Base-by-base conservation (phyloP, 2,329 filamentous ascomycete species). In the Plectosphaerella cucumerina region DNA sequence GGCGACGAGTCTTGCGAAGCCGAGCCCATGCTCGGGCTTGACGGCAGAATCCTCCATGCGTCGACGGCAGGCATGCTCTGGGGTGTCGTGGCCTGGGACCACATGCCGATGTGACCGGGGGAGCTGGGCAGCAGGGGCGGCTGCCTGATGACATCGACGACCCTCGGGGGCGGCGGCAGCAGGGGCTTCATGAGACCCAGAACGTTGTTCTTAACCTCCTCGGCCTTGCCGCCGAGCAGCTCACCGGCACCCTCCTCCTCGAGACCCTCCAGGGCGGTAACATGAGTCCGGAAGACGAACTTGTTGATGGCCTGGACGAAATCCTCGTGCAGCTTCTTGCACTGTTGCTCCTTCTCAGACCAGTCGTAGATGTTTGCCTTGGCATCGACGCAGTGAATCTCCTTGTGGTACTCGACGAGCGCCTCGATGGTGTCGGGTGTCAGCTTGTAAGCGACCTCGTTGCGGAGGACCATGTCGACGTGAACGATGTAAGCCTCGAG, bases 401-500 rank as follows among this genome's bases (percentile, higher is more conserved):
- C 90, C 77, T 94, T 92, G 81, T 99, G 94, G 71, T 96, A 96
- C 68, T 96, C 90, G 68, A 96, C 87, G 58, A 99, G 82, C 48
- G 89, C 75, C 64, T 96, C 91, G 73, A 99, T 99, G 55, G 92
- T 91, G 68, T 97, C 94, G 52, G 86, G 83, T 21, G 92, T 97
- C 64, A 99, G 82, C 81, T 99, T 99, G 82, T 92, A 97, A 60
- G 92, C 94, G 64, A 99, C 91, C 76, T 97, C 94, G 69, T 96
- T 94, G 71, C 92, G 88, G 63, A 95, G 84, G 53, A 99, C 93
- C 91, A 97, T 96, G 76, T 99, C 94, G 71, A 99, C 91, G 71
- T 97, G 93, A 55, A 99, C 94, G 61, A 97, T 93, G 70, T 99
- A 99, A 48, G 94, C 94, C 74, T 97, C 92, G 61, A 97, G 77